Evolutionary conservation across 352 stramenopile species (phyloP).

Genomic region (Phytopythium ostracodes): DNA sequence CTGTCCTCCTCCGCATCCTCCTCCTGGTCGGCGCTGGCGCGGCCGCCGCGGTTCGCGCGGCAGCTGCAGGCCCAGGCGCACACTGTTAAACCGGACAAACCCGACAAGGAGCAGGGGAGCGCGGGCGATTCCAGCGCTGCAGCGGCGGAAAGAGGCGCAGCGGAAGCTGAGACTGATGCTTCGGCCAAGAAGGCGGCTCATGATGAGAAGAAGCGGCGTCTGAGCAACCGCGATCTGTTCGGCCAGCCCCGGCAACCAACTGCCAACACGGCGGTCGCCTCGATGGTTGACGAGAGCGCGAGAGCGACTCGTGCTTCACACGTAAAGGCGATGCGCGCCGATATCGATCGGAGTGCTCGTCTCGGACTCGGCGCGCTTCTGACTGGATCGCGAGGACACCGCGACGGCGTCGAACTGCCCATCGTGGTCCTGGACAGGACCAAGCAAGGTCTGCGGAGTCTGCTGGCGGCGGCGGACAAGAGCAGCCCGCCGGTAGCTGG

Average conservation of each 20-base stretch:
- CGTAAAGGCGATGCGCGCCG: background rate
- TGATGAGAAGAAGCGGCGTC: background rate
- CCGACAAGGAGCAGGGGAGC: slow-evolving; percentile 3
- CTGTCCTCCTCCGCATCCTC: slow-evolving; percentile 6
- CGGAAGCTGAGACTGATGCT: background rate
- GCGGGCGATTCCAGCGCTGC: background rate
- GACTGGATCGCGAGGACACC: background rate
- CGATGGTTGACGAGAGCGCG: background rate
- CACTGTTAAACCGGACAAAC: slow-evolving; percentile 1
- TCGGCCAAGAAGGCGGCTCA: background rate
- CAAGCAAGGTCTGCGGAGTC: background rate
- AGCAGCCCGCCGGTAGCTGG: slow-evolving; percentile 6
- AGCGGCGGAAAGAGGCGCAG: too few species aligned
- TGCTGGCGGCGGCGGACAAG: slow-evolving; percentile 4
- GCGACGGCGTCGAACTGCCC: background rate
- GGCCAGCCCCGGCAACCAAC: background rate
- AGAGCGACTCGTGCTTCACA: background rate
- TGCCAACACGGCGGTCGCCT: background rate
- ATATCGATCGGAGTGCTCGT: background rate
- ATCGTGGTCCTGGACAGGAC: slow-evolving; percentile 6
- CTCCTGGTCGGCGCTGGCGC: slow-evolving; percentile 14
- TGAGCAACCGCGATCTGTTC: slow-evolving; percentile 4
- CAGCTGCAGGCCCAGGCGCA: slow-evolving; percentile 17
- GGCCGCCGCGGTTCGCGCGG: slow-evolving; percentile 15
- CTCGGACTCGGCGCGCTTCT: background rate